Conservation (phyloP, 176 grass and related monocot species). For the Tillandsia leiboldiana region DNA sequence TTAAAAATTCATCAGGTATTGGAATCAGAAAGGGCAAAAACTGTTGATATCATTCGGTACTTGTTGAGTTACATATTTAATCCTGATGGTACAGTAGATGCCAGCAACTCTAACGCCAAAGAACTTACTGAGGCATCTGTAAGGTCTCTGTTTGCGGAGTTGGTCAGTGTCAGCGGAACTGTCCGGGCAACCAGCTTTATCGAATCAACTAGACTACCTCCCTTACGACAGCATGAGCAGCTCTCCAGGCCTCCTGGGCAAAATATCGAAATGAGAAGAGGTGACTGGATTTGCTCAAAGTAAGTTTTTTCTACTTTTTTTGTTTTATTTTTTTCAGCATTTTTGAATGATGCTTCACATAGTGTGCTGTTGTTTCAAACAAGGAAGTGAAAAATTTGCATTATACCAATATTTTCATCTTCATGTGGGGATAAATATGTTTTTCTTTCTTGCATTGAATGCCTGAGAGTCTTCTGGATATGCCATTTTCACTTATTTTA, state of each 20-base stretch:
- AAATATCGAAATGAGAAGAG: slow-evolving; percentile 82
- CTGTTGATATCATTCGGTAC: slow-evolving; percentile 69
- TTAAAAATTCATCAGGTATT: slow-evolving; percentile 28
- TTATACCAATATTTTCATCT: too few species aligned
- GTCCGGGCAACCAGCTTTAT: slow-evolving; percentile 15
- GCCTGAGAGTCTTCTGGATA: too few species aligned
- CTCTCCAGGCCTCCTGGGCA: slow-evolving; percentile 34
- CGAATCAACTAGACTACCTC: slow-evolving; percentile 27
- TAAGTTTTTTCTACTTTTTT: slow-evolving; percentile 22
- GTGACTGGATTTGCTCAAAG: slow-evolving; percentile 89
- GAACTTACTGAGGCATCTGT: slow-evolving; percentile 50
- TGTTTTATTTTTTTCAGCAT: slow-evolving; percentile 3
- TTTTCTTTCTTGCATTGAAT: too few species aligned
- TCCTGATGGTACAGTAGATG: slow-evolving; percentile 11
- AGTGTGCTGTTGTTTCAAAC: neutral
- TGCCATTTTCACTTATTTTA: too few species aligned
- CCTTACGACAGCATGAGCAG: slow-evolving; percentile 26
- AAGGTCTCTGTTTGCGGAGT: slow-evolving; percentile 53
- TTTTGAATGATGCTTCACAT: slow-evolving; percentile 7
- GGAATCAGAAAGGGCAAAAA: slow-evolving; percentile 48
- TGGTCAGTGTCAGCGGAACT: slow-evolving; percentile 38
- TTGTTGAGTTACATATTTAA: slow-evolving; percentile 63
- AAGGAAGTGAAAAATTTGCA: neutral
- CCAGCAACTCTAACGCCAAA: slow-evolving; percentile 27
- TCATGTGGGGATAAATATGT: too few species aligned